Conservation (phyloP, 1,284 basidiomycete species). For the Cryptococcus depauperatus region DNA sequence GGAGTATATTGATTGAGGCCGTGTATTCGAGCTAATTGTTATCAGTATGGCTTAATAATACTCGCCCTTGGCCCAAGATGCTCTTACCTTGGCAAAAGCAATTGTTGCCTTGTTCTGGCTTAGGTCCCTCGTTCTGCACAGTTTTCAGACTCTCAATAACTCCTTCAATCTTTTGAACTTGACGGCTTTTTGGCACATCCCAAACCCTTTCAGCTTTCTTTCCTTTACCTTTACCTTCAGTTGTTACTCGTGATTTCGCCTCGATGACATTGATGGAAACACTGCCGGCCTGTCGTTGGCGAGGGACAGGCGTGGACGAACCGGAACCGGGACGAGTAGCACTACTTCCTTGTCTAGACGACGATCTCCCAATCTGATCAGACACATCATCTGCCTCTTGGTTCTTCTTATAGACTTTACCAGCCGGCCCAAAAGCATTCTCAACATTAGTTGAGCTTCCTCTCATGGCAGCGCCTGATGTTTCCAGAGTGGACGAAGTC, state of each 20-base stretch:
- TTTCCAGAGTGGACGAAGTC: background rate
- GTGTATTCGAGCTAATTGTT: constrained; percentile 44
- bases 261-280: constrained; percentile 18
- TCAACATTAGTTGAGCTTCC: constrained; percentile 16
- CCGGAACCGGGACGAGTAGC: too few relatives aligned
- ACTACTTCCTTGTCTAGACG: background rate
- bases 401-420: constrained; percentile 36
- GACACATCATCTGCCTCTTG: constrained; percentile 16
- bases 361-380: constrained; percentile 1
- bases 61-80: too few relatives aligned
- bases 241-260: constrained; percentile 13
- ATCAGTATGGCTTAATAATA: too few relatives aligned
- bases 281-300: constrained; percentile 17
- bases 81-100: constrained; percentile 47
- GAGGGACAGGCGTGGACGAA: constrained; percentile 3
- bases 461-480: background rate
- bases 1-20: constrained; percentile 42
- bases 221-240: constrained; percentile 12
- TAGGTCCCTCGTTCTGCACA: constrained; percentile 28
- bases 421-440: constrained; percentile 27
- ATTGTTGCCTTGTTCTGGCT: constrained; percentile 17
- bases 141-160: constrained; percentile 23
- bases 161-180: constrained; percentile 35
- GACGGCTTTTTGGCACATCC: constrained; percentile 36
- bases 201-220: constrained; percentile 31